Evolutionary conservation across 2,329 filamentous ascomycete species (phyloP), one percentile per base, ranked within the genome.

Genomic region (Phaeosphaeriaceae sp.): DNA sequence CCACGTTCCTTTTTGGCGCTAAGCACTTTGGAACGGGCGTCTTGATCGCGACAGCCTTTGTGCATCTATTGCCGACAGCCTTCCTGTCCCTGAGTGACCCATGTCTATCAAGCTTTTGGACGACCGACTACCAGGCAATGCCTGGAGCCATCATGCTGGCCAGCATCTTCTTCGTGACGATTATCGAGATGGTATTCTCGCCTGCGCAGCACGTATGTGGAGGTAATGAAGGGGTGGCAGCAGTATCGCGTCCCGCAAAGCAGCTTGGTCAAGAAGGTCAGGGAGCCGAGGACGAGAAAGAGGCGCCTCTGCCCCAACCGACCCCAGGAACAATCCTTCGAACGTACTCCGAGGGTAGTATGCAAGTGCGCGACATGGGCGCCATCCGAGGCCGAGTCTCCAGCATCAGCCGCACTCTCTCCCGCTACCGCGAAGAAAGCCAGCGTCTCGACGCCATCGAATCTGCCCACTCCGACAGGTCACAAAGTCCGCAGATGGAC

Each of bases 11-110:
- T 62, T 83, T 85, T 42, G 85, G 84, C 70, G 70, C 67, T 3
- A 87, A 87, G 63, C 86, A 88, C 67, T 77, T 77, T 45, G 75
- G 91, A 62, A 95, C 91, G 0, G 91, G 91, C 48, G 91, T 95
- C 21, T 81, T 95, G 19, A 88, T 94, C 60, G 91, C 91, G 17
- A 95, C 91, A 1, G 91, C 91, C 53, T 95, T 95, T 72, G 91
- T 94, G 19, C 91, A 93, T 76, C 77, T 88, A 54, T 81, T 88
- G 10, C 86, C 86, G 0, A 87, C 85, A 4, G 86, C 86, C 5
- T 88, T 88, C 67, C 75, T 69, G 31, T 79, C 75, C 6, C 69
- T 80, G 15, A 72, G 69, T 52, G 63, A 80, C 51, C 75, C 78
- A 46, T 80, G 86, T 63, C 81, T 89, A 2, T 85, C 86, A 2